phyloP scores from a whole-genome alignment of 169 alveolate species.

The Cyclospora cayetanensis region DNA sequence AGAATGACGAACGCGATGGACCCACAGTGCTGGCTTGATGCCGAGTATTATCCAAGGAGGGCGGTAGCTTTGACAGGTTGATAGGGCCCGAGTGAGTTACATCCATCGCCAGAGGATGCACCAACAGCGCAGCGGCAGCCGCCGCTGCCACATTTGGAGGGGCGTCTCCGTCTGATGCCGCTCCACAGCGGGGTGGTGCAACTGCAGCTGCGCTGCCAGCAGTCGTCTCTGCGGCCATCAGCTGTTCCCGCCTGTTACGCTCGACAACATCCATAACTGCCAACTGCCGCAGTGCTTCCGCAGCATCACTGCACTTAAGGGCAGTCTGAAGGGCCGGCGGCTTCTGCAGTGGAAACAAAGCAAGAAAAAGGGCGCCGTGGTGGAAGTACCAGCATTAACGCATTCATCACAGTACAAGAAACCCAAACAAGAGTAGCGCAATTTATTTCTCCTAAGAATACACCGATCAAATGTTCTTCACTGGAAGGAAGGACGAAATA shows the following conservation, averaged over 20 bases:
- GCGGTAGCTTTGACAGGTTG: not conserved
- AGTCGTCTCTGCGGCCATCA: not conserved
- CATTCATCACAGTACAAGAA: too few species aligned
- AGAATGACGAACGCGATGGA: not conserved
- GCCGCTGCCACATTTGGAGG: not conserved
- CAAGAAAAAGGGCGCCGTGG: not conserved
- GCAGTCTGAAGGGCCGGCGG: constrained; percentile 52
- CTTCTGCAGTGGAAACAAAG: too few species aligned
- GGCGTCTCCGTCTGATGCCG: not conserved
- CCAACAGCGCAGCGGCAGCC: constrained; percentile 22
- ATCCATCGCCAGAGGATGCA: not conserved
- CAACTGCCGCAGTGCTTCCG: constrained; percentile 50
- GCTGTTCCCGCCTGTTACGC: not conserved
- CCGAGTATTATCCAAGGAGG: not conserved
- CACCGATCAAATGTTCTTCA: not conserved
- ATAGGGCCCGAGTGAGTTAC: not conserved
- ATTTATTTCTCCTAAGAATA: not conserved
- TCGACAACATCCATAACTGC: not conserved
- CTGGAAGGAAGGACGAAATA: not conserved
- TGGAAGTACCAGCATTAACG: too few species aligned
- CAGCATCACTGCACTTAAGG: constrained; percentile 45
- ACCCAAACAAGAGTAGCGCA: too few species aligned
- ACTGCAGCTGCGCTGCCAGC: not conserved
- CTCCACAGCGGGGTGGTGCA: not conserved
- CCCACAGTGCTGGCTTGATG: not conserved